Conservation (phyloP, 495 filamentous ascomycete species). For the Evansstolkia leycettana region DNA sequence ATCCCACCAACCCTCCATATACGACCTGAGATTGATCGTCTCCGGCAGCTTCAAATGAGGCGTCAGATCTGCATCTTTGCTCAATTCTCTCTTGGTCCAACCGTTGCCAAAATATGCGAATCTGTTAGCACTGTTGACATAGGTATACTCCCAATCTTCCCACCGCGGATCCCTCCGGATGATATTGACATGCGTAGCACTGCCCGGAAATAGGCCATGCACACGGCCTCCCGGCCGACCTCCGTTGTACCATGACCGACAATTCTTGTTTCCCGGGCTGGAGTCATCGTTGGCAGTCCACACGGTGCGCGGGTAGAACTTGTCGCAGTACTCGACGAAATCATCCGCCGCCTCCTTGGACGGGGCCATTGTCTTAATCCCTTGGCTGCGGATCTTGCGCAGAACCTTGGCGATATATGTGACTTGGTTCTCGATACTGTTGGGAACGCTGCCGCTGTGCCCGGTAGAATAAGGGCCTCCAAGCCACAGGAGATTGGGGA, state of each 20-base stretch:
- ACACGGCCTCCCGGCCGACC: constrained; percentile 42
- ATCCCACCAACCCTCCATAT: constrained; percentile 44
- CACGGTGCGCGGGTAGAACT: constrained; percentile 50
- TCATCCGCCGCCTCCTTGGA: constrained; percentile 44
- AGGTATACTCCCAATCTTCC: constrained; percentile 63
- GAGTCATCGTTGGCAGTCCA: constrained; percentile 28
- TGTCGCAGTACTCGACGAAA: constrained; percentile 48
- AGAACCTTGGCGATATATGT: constrained; percentile 51
- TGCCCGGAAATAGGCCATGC: constrained; percentile 56
- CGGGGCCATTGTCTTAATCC: constrained; percentile 46
- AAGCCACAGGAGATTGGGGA: constrained; percentile 52
- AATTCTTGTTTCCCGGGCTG: constrained; percentile 31
- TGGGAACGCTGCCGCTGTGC: constrained; percentile 37
- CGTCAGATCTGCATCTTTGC: constrained; percentile 27
- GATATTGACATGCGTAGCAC: constrained; percentile 43
- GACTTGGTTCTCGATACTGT: constrained; percentile 42
- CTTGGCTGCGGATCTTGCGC: constrained; percentile 50
- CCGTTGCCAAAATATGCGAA: constrained; percentile 49
- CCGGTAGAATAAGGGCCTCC: constrained; percentile 38
- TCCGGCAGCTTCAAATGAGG: constrained; percentile 35
- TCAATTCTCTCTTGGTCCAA: constrained; percentile 32
- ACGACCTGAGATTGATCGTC: constrained; percentile 31
- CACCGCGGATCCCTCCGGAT: constrained; percentile 49
- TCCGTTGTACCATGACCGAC: constrained; percentile 60
- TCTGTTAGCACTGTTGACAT: constrained; percentile 38